These are phyloP conservation scores for Hypoxylon perforatum DNA, from an alignment of 495 filamentous ascomycete genomes.

Conservation along the genomic window DNA sequence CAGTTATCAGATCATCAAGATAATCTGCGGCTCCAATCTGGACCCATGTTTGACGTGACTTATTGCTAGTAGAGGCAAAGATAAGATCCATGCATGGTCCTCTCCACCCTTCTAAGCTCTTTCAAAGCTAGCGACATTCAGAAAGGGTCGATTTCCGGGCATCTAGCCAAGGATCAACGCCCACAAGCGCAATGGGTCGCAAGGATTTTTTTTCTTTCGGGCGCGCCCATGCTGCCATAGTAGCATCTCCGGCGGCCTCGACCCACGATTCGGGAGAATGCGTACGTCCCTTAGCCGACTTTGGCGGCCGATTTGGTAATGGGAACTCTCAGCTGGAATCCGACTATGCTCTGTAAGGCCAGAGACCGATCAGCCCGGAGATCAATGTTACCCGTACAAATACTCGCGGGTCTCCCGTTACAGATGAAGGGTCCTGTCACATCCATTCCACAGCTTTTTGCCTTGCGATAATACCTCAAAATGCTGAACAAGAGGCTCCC, in stretches of 20 bases:
- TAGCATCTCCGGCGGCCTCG: background rate
- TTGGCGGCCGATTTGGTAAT: slow-evolving; percentile 1
- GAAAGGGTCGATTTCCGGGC: background rate
- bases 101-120: background rate
- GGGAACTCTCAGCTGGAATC: background rate
- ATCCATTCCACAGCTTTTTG: background rate
- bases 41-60: background rate
- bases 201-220: background rate
- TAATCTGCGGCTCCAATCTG: background rate
- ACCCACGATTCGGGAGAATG: background rate
- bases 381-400: slow-evolving; percentile 1
- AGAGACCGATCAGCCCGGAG: too few relatives aligned
- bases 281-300: background rate
- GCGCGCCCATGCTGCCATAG: background rate
- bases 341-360: slow-evolving; percentile 4
- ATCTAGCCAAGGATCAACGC: background rate
- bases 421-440: background rate
- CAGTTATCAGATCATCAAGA: background rate
- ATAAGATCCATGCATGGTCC: background rate
- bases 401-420: background rate
- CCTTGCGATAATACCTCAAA: background rate
- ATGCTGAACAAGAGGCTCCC: slow-evolving; percentile 1
- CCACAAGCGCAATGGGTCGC: background rate
- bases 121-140: background rate
- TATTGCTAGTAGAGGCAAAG: slow-evolving; percentile 1